Evolutionary conservation across 2,329 filamentous ascomycete genomes (phyloP).

Genomic region (Apiospora rasikravindrae): DNA sequence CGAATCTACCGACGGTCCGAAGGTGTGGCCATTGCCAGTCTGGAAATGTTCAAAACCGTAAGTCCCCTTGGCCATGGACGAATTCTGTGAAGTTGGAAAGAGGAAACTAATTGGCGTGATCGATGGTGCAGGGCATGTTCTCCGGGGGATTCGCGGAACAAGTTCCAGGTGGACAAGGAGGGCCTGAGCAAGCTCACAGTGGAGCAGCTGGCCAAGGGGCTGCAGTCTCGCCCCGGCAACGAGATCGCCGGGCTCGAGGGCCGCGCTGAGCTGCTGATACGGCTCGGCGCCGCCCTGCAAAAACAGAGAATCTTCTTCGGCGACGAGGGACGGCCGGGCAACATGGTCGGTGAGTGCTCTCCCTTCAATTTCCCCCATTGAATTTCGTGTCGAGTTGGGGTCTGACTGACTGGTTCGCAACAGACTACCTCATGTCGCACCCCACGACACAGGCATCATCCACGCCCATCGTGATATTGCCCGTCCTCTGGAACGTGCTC

Average conservation of each 20-base stretch:
- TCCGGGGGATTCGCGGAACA: constrained; percentile 82
- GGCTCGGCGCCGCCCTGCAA: constrained; percentile 74
- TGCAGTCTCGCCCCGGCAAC: constrained; percentile 84
- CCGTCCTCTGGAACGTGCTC: constrained; percentile 84
- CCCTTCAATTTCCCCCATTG: background rate
- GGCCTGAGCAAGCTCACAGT: constrained; percentile 77
- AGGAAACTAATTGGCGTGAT: background rate
- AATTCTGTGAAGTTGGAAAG: background rate
- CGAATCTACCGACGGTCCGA: constrained; percentile 27
- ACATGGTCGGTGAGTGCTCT: constrained; percentile 80
- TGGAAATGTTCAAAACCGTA: constrained; percentile 90
- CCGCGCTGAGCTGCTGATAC: constrained; percentile 77
- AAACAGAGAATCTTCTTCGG: constrained; percentile 86
- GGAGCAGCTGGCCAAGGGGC: constrained; percentile 75
- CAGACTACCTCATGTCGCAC: constrained; percentile 92
- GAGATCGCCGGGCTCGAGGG: constrained; percentile 85
- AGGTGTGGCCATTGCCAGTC: constrained; percentile 60
- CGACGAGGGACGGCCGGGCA: constrained; percentile 81
- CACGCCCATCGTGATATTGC: constrained; percentile 61
- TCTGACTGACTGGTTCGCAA: constrained; percentile 14
- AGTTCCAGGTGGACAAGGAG: constrained; percentile 86
- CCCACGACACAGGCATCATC: constrained; percentile 88
- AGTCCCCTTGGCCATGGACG: constrained; percentile 26
- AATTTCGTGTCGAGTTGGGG: too few species aligned
- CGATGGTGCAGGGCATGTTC: constrained; percentile 68